Conservation (phyloP, 2,329 filamentous ascomycete genomes). For the Cercospora berteroae region DNA sequence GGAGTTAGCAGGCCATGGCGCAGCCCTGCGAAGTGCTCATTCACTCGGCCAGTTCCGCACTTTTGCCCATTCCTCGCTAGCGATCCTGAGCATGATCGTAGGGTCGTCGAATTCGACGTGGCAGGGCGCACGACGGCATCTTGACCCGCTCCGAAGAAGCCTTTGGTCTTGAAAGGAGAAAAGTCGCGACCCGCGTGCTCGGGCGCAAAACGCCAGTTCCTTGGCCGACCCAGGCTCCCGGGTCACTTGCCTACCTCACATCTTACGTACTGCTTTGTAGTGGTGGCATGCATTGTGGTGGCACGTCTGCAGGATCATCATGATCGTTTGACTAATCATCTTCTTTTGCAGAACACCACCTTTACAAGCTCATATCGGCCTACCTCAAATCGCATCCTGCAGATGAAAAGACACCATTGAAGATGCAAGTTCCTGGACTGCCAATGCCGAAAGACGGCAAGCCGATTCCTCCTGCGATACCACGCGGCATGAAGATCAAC, state of each 20-base stretch:
- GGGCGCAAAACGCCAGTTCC: neutral
- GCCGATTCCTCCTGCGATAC: conserved; percentile 59
- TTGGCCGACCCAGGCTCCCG: neutral
- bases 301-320: no score
- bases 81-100: no score
- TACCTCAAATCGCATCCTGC: conserved; percentile 78
- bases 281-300: no score
- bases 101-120: no score
- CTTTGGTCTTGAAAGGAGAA: neutral
- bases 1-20: no score
- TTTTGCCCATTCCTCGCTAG: no score
- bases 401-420: conserved; percentile 66
- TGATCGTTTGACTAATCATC: conserved; percentile 15
- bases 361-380: conserved; percentile 75
- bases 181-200: neutral
- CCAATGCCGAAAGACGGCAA: conserved; percentile 60
- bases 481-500: conserved; percentile 87
- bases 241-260: neutral
- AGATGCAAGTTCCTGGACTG: conserved; percentile 70
- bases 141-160: no score
- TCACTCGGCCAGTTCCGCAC: no score
- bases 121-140: no score
- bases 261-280: no score
- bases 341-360: conserved; percentile 69
- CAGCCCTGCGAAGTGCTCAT: no score